A percentile compares a stretch with the other conserved stretches of the same genome.
Evolutionary conservation across 331 rosid species (phyloP).

Genomic region (Cydonia oblonga): DNA sequence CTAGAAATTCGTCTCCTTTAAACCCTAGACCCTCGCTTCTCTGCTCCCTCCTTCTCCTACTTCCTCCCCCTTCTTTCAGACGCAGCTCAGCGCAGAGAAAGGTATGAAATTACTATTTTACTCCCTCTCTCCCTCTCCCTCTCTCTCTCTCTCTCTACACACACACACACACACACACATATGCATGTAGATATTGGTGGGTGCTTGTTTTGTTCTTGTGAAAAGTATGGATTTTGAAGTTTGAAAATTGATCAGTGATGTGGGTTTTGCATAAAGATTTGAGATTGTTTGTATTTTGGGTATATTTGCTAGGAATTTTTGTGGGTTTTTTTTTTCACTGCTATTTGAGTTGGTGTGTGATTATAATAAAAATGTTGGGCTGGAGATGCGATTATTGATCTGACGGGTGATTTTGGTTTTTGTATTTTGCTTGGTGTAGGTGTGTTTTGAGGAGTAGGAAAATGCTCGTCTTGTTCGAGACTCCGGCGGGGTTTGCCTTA

Average conservation of each 20-base stretch:
- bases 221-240: not conserved
- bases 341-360: not conserved
- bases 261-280: not conserved
- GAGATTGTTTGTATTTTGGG: not conserved
- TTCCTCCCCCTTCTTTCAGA: not conserved
- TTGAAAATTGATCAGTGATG: not conserved
- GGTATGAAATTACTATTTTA: not conserved
- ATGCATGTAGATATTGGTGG: not conserved
- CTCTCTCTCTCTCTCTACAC: not conserved
- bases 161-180: not conserved
- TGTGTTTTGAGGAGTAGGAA: constrained; percentile 11
- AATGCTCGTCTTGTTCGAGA: constrained; percentile 85
- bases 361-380: not conserved
- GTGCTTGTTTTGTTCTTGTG: not conserved
- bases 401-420: not conserved
- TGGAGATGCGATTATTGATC: not conserved
- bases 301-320: not conserved
- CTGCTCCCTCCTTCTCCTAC: not conserved
- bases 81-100: constrained; percentile 7
- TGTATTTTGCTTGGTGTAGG: constrained; percentile 12
- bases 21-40: constrained; percentile 23
- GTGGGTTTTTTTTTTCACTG: not conserved
- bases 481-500: constrained; percentile 80
- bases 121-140: not conserved
- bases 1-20: not conserved